phyloP scores from a whole-genome alignment of 164 flowering plant genomes.

The Chimonanthus praecox region DNA sequence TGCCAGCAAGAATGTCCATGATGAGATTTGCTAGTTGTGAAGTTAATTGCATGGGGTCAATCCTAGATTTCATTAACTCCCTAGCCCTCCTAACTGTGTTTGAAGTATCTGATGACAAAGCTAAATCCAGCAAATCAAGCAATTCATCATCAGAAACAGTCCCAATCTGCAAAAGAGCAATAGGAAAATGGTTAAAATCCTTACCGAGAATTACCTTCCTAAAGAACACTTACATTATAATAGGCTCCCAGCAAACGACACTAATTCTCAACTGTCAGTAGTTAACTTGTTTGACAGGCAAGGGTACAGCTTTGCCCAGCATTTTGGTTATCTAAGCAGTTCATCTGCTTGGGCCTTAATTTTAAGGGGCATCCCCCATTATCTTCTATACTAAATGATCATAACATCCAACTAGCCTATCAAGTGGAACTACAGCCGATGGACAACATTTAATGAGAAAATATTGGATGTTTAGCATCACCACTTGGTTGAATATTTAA shows the following conservation, averaged over 20 bases:
- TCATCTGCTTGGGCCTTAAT: too few relatives aligned
- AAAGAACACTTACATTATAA: not conserved
- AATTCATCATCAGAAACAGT: conserved; percentile 83
- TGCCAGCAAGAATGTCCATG: conserved; percentile 89
- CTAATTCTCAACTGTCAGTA: too few relatives aligned
- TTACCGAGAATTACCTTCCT: not conserved
- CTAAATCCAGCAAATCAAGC: conserved; percentile 79
- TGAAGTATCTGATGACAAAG: conserved; percentile 83
- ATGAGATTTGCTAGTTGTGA: conserved; percentile 94
- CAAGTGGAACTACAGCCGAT: not conserved
- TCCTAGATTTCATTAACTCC: conserved; percentile 81
- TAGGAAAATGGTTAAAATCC: not conserved
- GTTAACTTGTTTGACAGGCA: too few relatives aligned
- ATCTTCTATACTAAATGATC: too few relatives aligned
- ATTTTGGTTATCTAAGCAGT: too few relatives aligned
- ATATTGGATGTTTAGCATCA: not conserved
- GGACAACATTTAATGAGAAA: not conserved
- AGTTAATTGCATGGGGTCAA: conserved; percentile 85
- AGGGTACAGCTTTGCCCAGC: too few relatives aligned
- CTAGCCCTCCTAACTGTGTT: conserved; percentile 85
- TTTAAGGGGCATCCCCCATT: too few relatives aligned
- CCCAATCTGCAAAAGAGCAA: conserved; percentile 56
- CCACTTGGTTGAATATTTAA: not conserved
- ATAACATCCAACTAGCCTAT: too few relatives aligned
- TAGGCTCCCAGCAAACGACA: too few relatives aligned